Base-by-base conservation (phyloP, 2,329 filamentous ascomycete genomes). In the Calonectria crousiana region DNA sequence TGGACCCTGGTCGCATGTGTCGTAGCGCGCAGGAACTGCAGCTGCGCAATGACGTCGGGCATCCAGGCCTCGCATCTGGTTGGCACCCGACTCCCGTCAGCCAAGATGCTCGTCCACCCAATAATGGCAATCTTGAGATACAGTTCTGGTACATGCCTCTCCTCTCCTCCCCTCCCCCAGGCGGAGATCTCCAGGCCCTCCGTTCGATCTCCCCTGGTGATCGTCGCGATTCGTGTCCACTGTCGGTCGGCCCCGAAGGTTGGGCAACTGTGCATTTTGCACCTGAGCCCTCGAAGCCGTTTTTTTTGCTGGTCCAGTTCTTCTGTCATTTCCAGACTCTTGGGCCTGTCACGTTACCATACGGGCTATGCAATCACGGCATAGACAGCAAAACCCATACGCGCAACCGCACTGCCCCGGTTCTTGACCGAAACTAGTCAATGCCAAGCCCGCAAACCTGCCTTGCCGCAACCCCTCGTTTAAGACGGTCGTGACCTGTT, bases 1-100 rank as follows among this genome's bases (percentile, higher is more conserved):
- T 52, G 69, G 68, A 60, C 73, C 77, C 75, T 71, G 76, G 69
- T 67, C 34, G 36, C 38, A 66, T 34, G 41, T 72, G 77, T 68
- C 41, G 67, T 73, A 68, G 49, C 72, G 74, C 65, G 74, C 78
- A 78, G 74, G 75, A 78, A 76, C 76, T 78, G 44, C 38, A 65
- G 14, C 60, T 71, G 79, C 74, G 58, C 74, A 58, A 81, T 81
- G 79, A 81, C 79, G 79, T 81, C 74, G 74, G 23, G 62, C 41
- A 72, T 30, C 69, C 58, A 76, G 41, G 70, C 52, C 53, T 64
- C 52, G 70, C 30, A 68, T 71, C 66, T 75, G 41, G 66, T 75
- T 58, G 67, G 74, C 69, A 72, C 75, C 72, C 52, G 58, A 69
- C 62, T 62, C 23, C 71, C 77, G 51, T 75, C 67, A 6, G 38